These are phyloP conservation scores for Populus alba DNA, from an alignment of 345 rosid genomes.

Conservation along the genomic window DNA sequence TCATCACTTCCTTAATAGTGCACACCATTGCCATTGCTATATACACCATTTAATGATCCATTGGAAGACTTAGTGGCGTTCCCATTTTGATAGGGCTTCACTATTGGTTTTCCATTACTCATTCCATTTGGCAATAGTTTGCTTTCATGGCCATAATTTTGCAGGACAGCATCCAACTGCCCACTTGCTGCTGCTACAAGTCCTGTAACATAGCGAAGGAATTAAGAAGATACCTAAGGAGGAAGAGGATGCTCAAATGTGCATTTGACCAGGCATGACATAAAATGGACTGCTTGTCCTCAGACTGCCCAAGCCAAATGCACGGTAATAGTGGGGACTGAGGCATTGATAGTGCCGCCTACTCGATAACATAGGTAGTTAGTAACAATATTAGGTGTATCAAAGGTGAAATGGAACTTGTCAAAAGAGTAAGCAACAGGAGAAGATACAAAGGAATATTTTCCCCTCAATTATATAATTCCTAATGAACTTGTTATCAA, in stretches of 20 bases:
- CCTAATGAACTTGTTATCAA: neutral
- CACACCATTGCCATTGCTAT: constrained; percentile 63
- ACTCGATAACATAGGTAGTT: neutral
- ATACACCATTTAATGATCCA: constrained; percentile 38
- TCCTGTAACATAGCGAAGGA: constrained; percentile 36
- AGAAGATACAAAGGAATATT: neutral
- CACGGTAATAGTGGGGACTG: neutral
- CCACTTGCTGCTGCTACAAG: constrained; percentile 68
- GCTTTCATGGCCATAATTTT: constrained; percentile 32
- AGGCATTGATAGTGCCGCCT: neutral
- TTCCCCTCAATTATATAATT: neutral
- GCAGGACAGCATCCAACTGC: constrained; percentile 45
- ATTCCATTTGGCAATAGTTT: constrained; percentile 39
- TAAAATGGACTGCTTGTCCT: neutral
- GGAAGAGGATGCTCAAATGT: neutral
- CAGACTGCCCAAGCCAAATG: neutral
- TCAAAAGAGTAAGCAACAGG: neutral
- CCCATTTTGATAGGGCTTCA: constrained; percentile 49
- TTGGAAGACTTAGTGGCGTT: constrained; percentile 28
- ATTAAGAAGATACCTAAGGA: neutral
- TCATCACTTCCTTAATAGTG: constrained; percentile 23
- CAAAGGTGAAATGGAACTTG: neutral
- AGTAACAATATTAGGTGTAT: neutral
- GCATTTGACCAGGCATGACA: neutral
- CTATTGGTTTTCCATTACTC: constrained; percentile 38